Percentiles rank a stretch among this genome's conserved stretches.
These are phyloP conservation scores for Eimeria zaria DNA, from an alignment of 169 alveolate genomes.

Conservation along the genomic window DNA sequence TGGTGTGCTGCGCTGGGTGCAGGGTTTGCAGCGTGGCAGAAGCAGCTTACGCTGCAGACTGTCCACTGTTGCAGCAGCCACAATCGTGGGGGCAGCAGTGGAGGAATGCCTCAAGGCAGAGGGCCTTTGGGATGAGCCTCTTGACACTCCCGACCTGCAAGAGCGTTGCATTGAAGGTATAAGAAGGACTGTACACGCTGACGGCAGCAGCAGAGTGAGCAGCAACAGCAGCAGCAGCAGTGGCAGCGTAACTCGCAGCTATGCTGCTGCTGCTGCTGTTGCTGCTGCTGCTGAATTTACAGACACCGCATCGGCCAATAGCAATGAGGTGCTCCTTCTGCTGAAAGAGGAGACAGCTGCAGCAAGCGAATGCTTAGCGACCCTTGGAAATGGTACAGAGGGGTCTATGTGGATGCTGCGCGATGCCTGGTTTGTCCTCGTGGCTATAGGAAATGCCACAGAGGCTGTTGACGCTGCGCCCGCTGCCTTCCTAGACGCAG, in stretches of 20 bases:
- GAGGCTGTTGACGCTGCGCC: background rate
- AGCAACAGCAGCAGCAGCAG: background rate
- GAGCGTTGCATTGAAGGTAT: constrained; percentile 23
- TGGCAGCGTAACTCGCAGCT: background rate
- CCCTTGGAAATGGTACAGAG: background rate
- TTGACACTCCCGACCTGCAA: constrained; percentile 38
- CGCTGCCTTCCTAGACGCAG: background rate
- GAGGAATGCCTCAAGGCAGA: constrained; percentile 38
- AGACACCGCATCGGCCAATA: background rate
- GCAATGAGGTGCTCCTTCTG: background rate
- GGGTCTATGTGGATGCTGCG: constrained; percentile 51
- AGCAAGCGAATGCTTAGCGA: background rate
- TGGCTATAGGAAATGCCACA: background rate
- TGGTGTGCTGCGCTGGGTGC: constrained; percentile 13
- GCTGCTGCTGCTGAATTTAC: background rate
- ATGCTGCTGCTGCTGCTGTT: background rate
- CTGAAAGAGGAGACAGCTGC: constrained; percentile 56
- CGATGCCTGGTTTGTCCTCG: constrained; percentile 68
- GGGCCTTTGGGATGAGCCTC: constrained; percentile 41
- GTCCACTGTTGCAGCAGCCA: constrained; percentile 23
- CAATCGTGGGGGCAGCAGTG: constrained; percentile 15
- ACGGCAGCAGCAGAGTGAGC: constrained; percentile 9
- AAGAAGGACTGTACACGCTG: background rate
- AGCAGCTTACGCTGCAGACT: constrained; percentile 16
- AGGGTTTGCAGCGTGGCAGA: constrained; percentile 9